Conservation (phyloP, 2,329 filamentous ascomycete species). For the Tolypocladium amazonense region DNA sequence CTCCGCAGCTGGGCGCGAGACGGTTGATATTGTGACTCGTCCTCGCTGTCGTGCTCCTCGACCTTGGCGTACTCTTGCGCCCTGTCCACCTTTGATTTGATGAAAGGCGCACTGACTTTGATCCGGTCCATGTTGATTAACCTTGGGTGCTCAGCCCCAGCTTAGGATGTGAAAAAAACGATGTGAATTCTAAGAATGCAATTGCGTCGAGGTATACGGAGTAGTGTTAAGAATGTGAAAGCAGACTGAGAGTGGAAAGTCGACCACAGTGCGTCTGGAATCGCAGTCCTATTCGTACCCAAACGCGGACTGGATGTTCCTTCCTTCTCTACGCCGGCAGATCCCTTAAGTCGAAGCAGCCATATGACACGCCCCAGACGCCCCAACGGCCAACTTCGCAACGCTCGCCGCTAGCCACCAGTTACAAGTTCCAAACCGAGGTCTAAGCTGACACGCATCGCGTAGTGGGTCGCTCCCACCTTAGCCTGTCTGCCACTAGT, state of each 20-base stretch:
- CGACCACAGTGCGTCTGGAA: not conserved
- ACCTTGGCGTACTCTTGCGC: slow-evolving; percentile 2
- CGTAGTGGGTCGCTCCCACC: not conserved
- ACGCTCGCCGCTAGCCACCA: not conserved
- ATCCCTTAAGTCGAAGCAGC: not conserved
- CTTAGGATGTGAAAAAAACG: not conserved
- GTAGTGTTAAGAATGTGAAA: not conserved
- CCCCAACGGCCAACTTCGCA: not conserved
- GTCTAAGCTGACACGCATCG: not conserved
- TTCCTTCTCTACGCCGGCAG: not conserved
- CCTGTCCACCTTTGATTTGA: not conserved
- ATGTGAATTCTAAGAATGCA: not conserved
- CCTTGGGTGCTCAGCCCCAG: not conserved
- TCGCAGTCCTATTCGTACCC: not conserved
- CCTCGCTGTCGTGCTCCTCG: slow-evolving; percentile 1
- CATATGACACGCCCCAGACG: not conserved
- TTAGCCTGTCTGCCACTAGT: not conserved
- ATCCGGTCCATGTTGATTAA: not conserved
- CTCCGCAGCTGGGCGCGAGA: not conserved
- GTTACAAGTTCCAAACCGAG: not conserved
- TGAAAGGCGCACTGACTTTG: not conserved
- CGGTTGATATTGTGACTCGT: not conserved
- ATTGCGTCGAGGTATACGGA: not conserved
- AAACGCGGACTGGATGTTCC: not conserved
- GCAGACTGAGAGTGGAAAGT: not conserved